Base-by-base conservation (phyloP, 495 filamentous ascomycete species). In the Annulohypoxylon nitens region DNA sequence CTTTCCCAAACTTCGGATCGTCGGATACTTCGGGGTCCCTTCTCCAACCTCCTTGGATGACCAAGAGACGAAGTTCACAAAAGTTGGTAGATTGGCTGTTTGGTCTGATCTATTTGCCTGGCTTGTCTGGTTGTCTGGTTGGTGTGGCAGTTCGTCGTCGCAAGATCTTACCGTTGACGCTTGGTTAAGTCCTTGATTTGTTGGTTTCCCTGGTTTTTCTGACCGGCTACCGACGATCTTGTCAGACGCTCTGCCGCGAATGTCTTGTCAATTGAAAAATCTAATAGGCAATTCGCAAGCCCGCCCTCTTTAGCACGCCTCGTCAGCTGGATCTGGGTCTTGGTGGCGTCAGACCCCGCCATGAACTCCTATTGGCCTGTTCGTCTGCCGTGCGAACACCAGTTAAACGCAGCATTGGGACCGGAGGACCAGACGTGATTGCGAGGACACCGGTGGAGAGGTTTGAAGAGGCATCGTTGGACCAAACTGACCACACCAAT, bases 181-280 rank as follows among this genome's bases (percentile, higher is more conserved):
- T 43, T 14, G 60, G 34, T 54, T 0, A 18, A 61, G 14, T 34
- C 6, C 2, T 11, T 61, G 48, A 66, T 66, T 51, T 50, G 25
- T 66, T 1, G 20, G 20, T 23, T 23, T 23, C 20, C 20, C 20
- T 60, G 4, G 55, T 16, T 67, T 67, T 43, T 61, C 30, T 30
- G 41, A 70, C 67, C 67, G 57, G 76, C 39, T 61, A 60, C 60
- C 69, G 76, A 74, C 73, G 67, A 76, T 78, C 73, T 70, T 67
- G 70, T 76, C 67, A 76, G 70, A 73, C 64, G 36, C 57, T 53
- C 58, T 60, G 55, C 50, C 60, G 20, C 23, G 25, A 54, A 45
- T 55, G 39, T 20, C 30, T 18, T 18, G 55, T 64, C 68, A 43
- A 66, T 67, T 26, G 25, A 20, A 18, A 51, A 54, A 54, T 20